Conservation (phyloP, 2,329 filamentous ascomycete genomes). For the Nigrospora osmanthi region DNA sequence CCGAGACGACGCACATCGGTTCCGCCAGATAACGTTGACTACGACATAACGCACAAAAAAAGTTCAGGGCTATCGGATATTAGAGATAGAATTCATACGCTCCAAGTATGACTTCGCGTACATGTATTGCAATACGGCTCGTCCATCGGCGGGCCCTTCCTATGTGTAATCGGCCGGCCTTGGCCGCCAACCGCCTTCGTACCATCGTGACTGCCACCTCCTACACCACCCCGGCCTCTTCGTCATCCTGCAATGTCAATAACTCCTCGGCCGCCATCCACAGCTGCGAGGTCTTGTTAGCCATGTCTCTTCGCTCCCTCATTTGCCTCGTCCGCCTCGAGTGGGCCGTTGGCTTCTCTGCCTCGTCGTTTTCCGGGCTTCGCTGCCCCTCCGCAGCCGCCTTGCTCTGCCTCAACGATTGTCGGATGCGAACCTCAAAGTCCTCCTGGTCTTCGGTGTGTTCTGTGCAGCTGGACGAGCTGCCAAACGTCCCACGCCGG, state of each 20-base stretch:
- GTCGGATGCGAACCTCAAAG: conserved; percentile 6
- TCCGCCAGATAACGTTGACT: no score
- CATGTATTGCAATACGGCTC: no score
- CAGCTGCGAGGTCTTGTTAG: conserved; percentile 4
- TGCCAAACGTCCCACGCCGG: background rate
- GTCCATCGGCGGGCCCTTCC: no score
- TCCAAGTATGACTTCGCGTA: no score
- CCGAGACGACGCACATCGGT: no score
- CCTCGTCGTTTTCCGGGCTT: conserved; percentile 1
- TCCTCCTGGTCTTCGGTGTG: conserved; percentile 7
- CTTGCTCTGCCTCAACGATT: conserved; percentile 2
- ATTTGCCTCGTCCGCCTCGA: background rate
- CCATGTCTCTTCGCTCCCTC: background rate
- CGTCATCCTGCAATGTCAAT: conserved; percentile 1
- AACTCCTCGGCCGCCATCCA: conserved; percentile 12
- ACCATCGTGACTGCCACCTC: background rate
- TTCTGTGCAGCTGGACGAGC: conserved; percentile 5
- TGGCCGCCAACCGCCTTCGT: background rate
- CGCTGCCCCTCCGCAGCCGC: background rate
- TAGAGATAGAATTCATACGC: no score
- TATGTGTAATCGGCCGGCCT: background rate
- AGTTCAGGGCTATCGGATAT: no score
- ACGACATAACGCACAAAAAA: no score
- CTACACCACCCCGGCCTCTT: background rate
- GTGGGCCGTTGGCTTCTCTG: background rate